phyloP scores from a whole-genome alignment of 179 eudicot genomes.

The Corrigiola litoralis region DNA sequence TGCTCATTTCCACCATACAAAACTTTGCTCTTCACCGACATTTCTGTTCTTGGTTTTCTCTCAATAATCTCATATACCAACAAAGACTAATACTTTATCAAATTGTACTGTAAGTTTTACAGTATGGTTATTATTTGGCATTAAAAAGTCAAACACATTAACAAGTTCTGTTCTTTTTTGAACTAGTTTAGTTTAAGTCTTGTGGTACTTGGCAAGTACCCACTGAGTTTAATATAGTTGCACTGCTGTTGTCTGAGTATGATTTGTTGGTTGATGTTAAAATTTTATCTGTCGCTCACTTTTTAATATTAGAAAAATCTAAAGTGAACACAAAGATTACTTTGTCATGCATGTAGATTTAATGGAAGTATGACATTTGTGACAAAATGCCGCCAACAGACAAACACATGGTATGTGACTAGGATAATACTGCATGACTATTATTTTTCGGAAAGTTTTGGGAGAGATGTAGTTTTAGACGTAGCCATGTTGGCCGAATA shows the following conservation, averaged over 20 bases:
- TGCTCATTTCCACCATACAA: slow-evolving; percentile 29
- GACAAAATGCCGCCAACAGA: too few relatives aligned
- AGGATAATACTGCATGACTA: too few relatives aligned
- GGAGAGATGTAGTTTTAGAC: too few relatives aligned
- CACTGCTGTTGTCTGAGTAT: slow-evolving; percentile 2
- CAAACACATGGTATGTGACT: too few relatives aligned
- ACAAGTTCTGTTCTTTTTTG: neutral
- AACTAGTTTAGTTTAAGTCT: neutral
- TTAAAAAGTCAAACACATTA: too few relatives aligned
- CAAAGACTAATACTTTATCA: slow-evolving; percentile 10
- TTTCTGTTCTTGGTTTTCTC: slow-evolving; percentile 22
- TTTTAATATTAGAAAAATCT: too few relatives aligned
- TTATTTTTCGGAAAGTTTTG: too few relatives aligned
- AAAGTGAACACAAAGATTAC: neutral
- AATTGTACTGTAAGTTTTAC: neutral
- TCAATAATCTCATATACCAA: slow-evolving; percentile 16
- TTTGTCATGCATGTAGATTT: too few relatives aligned
- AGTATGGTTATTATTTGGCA: too few relatives aligned
- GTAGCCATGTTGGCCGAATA: too few relatives aligned
- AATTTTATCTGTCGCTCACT: too few relatives aligned
- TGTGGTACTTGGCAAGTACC: neutral
- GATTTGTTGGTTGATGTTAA: slow-evolving; percentile 3
- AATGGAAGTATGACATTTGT: too few relatives aligned
- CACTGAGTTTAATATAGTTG: slow-evolving; percentile 3
- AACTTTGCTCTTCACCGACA: slow-evolving; percentile 56